Conservation (phyloP, 768 basidiomycete species). For the Leccinum variicolor region DNA sequence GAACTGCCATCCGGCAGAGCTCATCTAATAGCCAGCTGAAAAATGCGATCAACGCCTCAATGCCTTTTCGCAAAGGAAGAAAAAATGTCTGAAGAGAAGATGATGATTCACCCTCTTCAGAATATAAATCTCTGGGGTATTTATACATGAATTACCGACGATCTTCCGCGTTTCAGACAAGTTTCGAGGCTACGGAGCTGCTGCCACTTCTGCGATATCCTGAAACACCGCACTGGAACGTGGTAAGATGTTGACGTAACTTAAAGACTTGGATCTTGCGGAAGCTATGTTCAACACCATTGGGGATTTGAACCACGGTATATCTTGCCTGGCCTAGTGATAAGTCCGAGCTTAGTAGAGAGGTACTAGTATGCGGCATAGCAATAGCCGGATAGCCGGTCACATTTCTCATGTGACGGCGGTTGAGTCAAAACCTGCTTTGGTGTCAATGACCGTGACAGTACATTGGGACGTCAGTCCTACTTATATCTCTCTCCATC, state of each 20-base stretch:
- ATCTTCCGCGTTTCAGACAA: neutral
- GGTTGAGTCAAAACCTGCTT: too few relatives aligned
- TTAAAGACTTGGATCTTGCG: neutral
- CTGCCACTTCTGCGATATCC: neutral
- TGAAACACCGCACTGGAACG: neutral
- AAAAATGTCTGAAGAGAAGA: neutral
- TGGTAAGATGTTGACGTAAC: neutral
- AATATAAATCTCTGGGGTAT: neutral
- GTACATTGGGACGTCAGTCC: too few relatives aligned
- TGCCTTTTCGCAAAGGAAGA: neutral
- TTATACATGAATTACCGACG: neutral
- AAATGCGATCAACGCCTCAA: neutral
- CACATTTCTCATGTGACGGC: neutral
- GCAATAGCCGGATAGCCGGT: neutral
- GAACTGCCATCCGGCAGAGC: neutral
- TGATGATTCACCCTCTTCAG: neutral
- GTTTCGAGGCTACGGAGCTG: neutral
- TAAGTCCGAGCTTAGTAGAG: neutral
- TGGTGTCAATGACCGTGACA: too few relatives aligned
- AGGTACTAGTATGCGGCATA: neutral
- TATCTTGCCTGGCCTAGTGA: neutral
- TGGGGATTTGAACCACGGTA: neutral
- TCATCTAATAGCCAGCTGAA: neutral
- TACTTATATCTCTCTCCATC: neutral
- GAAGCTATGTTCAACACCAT: neutral